Percentiles rank a stretch among this genome's conserved stretches.
Evolutionary conservation across 2,329 filamentous ascomycete genomes (phyloP).

Genomic region (Xylaria sp.): DNA sequence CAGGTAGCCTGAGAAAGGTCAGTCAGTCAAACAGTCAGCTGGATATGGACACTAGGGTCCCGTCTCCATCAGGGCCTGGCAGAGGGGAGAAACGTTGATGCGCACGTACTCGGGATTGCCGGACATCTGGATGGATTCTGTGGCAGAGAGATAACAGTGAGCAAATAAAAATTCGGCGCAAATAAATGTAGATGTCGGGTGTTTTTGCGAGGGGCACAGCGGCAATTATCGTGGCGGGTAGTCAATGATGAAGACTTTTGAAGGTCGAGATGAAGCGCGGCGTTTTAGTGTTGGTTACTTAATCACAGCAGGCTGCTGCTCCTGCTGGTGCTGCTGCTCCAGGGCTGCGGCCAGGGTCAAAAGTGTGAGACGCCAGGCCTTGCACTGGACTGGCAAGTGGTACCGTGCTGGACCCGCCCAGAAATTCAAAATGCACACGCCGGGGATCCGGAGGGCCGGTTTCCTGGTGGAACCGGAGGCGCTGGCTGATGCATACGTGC

Average conservation of each 20-base stretch:
- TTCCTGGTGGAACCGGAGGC: not conserved
- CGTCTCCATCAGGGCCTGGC: slow-evolving; percentile 3
- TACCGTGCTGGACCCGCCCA: not conserved
- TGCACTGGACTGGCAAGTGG: not conserved
- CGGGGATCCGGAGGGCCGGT: slow-evolving; percentile 19
- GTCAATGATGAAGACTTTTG: slow-evolving; percentile 37
- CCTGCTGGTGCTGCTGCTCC: not conserved
- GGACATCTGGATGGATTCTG: slow-evolving; percentile 22
- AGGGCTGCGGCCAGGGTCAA: too few species aligned
- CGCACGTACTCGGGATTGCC: slow-evolving; percentile 14
- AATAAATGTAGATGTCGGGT: slow-evolving; percentile 1
- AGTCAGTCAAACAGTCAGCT: slow-evolving; percentile 7
- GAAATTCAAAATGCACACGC: not conserved
- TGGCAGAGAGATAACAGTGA: slow-evolving; percentile 8
- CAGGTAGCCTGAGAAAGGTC: slow-evolving; percentile 10
- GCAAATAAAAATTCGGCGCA: not conserved
- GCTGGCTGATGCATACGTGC: not conserved
- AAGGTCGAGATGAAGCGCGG: slow-evolving; percentile 32
- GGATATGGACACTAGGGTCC: too few species aligned
- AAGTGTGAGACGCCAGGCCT: slow-evolving; percentile 20
- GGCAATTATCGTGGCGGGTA: slow-evolving; percentile 13
- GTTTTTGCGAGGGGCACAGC: slow-evolving; percentile 3
- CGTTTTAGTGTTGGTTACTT: slow-evolving; percentile 36
- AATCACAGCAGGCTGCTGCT: slow-evolving; percentile 13
- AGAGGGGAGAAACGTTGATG: not conserved